Conservation (phyloP, 495 filamentous ascomycete species). For the Penicillium lividum region DNA sequence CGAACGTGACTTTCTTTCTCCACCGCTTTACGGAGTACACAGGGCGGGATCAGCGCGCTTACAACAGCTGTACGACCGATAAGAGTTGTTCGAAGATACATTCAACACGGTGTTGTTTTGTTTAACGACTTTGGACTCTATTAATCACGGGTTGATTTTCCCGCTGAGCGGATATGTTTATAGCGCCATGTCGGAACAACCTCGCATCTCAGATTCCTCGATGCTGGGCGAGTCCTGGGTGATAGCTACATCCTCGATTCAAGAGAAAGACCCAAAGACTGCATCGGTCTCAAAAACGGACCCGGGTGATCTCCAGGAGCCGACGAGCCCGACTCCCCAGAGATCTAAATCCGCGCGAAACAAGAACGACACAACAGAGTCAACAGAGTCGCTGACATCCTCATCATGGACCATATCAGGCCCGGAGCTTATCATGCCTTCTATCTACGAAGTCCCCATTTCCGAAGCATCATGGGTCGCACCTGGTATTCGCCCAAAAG, state of each 20-base stretch:
- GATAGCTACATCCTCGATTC: conserved; percentile 24
- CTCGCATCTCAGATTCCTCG: conserved; percentile 26
- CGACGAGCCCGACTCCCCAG: conserved; percentile 8
- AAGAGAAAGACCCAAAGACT: conserved; percentile 13
- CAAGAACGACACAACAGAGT: conserved; percentile 20
- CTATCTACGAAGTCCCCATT: conserved; percentile 40
- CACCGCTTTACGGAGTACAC: conserved; percentile 27
- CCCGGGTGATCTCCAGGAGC: background rate
- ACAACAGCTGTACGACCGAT: background rate
- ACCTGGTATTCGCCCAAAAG: conserved; percentile 28
- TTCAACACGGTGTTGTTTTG: no score
- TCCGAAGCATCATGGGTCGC: conserved; percentile 44
- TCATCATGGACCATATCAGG: conserved; percentile 37
- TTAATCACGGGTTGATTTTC: background rate
- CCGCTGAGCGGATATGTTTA: conserved; percentile 19
- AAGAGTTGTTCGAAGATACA: background rate
- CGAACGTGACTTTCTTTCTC: conserved; percentile 18
- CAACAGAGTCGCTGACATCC: conserved; percentile 29
- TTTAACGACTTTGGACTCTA: no score
- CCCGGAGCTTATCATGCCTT: conserved; percentile 50
- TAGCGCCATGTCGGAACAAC: conserved; percentile 28
- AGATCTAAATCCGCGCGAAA: conserved; percentile 14
- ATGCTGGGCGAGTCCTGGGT: conserved; percentile 46
- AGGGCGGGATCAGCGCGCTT: conserved; percentile 7
- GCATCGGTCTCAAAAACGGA: background rate